These are phyloP conservation scores for Middelhovenomyces tepae DNA, from an alignment of 805 yeast species.

Conservation along the genomic window DNA sequence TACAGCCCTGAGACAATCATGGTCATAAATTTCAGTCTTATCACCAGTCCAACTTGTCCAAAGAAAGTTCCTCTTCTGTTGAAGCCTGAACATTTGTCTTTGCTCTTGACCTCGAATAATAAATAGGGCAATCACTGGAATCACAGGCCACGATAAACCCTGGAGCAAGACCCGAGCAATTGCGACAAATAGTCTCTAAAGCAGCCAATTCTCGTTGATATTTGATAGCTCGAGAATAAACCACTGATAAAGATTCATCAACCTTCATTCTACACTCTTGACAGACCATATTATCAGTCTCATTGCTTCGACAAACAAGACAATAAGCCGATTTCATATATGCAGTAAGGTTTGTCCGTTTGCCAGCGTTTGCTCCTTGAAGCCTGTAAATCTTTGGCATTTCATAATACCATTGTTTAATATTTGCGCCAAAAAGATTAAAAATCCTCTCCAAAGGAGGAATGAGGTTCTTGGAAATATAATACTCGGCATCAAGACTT, in stretches of 20 bases:
- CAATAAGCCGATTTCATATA: constrained; percentile 16
- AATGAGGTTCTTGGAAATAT: constrained; percentile 70
- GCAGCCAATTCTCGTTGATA: constrained; percentile 8
- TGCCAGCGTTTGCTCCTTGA: constrained; percentile 10
- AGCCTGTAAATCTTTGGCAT: constrained; percentile 39
- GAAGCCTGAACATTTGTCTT: constrained; percentile 20
- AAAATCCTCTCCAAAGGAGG: constrained; percentile 88
- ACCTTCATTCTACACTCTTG: constrained; percentile 8
- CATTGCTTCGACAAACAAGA: constrained; percentile 10
- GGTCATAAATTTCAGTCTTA: too few relatives aligned
- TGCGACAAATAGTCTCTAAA: constrained; percentile 21
- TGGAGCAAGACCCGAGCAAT: constrained; percentile 25
- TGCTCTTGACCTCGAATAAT: constrained; percentile 43
- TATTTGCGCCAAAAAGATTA: constrained; percentile 73
- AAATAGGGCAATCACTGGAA: constrained; percentile 59
- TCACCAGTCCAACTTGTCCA: too few relatives aligned
- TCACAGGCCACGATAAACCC: constrained; percentile 36
- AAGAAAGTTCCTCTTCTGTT: too few relatives aligned
- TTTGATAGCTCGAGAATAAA: constrained; percentile 13
- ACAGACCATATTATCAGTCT: constrained; percentile 13
- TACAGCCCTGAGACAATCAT: too few relatives aligned
- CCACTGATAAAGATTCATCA: constrained; percentile 11
- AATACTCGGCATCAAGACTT: constrained; percentile 72
- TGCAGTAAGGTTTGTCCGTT: constrained; percentile 11
- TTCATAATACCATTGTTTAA: constrained; percentile 64